Percentiles rank a stretch among this genome's conserved stretches.
Evolutionary conservation across 192 early-diverging fungal species (phyloP).

Genomic region (Rhizophagus prolifer): DNA sequence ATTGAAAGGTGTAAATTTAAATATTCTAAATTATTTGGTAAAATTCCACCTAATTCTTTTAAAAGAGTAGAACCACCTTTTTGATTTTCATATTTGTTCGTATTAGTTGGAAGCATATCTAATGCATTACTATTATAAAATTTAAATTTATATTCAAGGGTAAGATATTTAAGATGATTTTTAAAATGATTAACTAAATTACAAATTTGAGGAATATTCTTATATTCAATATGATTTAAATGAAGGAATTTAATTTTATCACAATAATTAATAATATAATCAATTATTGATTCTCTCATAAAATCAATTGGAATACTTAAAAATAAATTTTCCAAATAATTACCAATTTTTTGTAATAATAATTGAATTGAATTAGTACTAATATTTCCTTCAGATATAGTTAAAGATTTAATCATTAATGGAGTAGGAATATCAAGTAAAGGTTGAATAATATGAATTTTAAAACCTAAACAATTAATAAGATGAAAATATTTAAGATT

Average conservation of each 20-base stretch:
- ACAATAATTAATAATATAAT: not conserved
- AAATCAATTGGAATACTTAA: not conserved
- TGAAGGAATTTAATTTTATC: not conserved
- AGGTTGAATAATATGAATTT: not conserved
- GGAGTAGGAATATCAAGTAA: not conserved
- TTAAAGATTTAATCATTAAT: not conserved
- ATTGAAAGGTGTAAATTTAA: not conserved
- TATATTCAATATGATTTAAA: not conserved
- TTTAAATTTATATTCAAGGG: not conserved
- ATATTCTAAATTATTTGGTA: not conserved
- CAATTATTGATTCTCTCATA: not conserved
- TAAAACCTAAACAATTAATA: not conserved
- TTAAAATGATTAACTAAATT: not conserved
- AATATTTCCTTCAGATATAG: not conserved
- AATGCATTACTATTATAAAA: too few relatives aligned
- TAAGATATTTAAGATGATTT: not conserved
- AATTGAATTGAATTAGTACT: not conserved
- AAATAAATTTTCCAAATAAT: not conserved
- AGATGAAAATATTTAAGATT: not conserved
- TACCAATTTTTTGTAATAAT: not conserved
- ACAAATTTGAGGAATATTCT: not conserved
- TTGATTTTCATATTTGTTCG: not conserved
- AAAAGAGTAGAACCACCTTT: not conserved
- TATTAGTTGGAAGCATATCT: too few relatives aligned
- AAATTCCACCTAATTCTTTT: not conserved